phyloP scores from a whole-genome alignment of 2,329 filamentous ascomycete genomes.

The Fusarium denticulatum region DNA sequence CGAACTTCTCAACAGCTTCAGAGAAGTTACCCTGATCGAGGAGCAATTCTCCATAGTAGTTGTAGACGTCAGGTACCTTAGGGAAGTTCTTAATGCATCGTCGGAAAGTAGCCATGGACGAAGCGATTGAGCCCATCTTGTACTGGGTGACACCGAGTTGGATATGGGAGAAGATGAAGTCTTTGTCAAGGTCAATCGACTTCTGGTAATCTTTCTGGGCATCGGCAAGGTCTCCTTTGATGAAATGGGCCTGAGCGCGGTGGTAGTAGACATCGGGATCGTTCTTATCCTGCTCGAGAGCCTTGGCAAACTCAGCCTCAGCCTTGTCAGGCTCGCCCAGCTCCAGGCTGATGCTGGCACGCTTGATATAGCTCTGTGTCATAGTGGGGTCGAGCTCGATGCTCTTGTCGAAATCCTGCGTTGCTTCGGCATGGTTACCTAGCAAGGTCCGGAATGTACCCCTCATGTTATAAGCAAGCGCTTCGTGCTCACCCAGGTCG shows the following conservation, averaged over 20 bases:
- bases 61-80: slow-evolving; percentile 96
- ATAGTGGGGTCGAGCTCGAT: slow-evolving; percentile 87
- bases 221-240: slow-evolving; percentile 90
- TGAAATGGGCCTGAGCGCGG: slow-evolving; percentile 97
- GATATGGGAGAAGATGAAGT: slow-evolving; percentile 99
- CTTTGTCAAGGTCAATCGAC: slow-evolving; percentile 94
- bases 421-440: slow-evolving; percentile 84
- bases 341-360: slow-evolving; percentile 97
- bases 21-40: slow-evolving; percentile 96
- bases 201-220: slow-evolving; percentile 99
- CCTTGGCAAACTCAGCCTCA: slow-evolving; percentile 85
- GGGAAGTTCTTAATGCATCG: slow-evolving; percentile 98
- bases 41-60: slow-evolving; percentile 98
- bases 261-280: slow-evolving; percentile 99
- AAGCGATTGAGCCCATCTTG: slow-evolving; percentile 98
- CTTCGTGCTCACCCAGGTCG: slow-evolving; percentile 83
- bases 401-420: slow-evolving; percentile 89
- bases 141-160: slow-evolving; percentile 99
- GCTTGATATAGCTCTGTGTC: slow-evolving; percentile 98
- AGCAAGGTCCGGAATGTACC: slow-evolving; percentile 95
- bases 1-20: slow-evolving; percentile 97
- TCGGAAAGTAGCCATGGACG: slow-evolving; percentile 98
- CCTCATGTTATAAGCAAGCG: slow-evolving; percentile 94
- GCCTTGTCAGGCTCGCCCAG: slow-evolving; percentile 88
- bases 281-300: slow-evolving; percentile 82